Evolutionary conservation across 768 basidiomycete genomes (phyloP).

Genomic region (Boletus fagicola): DNA sequence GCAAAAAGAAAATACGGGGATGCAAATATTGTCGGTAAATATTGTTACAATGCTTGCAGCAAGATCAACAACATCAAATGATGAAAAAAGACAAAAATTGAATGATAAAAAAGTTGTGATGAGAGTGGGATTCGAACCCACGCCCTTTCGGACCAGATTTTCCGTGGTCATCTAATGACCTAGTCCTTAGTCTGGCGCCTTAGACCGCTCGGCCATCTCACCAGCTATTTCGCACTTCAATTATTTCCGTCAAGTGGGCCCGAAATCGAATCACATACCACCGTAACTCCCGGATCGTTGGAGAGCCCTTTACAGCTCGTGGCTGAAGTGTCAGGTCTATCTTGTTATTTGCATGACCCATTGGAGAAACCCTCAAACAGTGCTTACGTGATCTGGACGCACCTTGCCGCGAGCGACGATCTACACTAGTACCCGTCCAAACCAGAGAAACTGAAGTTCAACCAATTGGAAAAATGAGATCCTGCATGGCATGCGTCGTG

Average conservation of each 20-base stretch:
- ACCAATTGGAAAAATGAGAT: slow-evolving; percentile 43
- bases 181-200: slow-evolving; percentile 58
- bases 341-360: background rate
- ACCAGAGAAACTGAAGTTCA: slow-evolving; percentile 33
- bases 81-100: no score
- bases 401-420: slow-evolving; percentile 39
- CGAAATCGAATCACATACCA: background rate
- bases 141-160: slow-evolving; percentile 41
- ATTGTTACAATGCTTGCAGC: no score
- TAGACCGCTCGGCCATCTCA: slow-evolving; percentile 60
- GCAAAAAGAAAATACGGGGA: background rate
- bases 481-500: slow-evolving; percentile 40
- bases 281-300: background rate
- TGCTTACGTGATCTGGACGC: slow-evolving; percentile 30
- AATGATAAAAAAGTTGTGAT: slow-evolving; percentile 8
- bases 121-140: slow-evolving; percentile 44
- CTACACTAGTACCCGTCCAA: slow-evolving; percentile 29
- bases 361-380: no score
- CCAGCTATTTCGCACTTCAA: background rate
- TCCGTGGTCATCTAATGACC: slow-evolving; percentile 29
- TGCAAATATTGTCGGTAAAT: background rate
- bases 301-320: background rate
- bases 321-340: slow-evolving; percentile 23
- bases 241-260: no score
- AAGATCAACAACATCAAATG: background rate